Base-by-base conservation (phyloP, 2,329 filamentous ascomycete genomes). In the Scedosporium dehoogii region DNA sequence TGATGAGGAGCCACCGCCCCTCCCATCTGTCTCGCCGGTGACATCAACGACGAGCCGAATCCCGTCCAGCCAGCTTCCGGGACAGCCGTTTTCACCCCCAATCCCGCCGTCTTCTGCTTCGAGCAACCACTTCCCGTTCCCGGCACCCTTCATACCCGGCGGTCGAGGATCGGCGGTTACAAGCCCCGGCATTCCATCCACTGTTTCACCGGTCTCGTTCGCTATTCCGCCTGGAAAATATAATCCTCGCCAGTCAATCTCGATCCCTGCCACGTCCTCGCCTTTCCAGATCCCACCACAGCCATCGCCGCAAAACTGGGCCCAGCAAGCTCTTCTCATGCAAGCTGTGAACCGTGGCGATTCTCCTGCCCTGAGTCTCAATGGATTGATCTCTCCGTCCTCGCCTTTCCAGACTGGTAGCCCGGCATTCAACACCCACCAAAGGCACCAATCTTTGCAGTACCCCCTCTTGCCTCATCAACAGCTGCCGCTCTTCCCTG, bases 31-130 rank as follows among this genome's bases (percentile, higher is more conserved):
- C 66, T 93, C 91, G 14, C 87, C 87, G 9, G 84, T 78, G n/a
- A 79, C 79, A 3, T 81, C 83, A 9, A 78, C 81, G 59, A 78
- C 87, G 66, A 88, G 85, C 69, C 80, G 88, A 63, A 88, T 89
- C 69, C 79, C 85, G 23, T 92, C 91, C 7, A 85, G 84, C 55
- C 87, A 90, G 67, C 90, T 91, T 70, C 88, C 90, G 4, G 82
- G 87, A 6, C 77, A 93, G 59, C 85, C 91, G 4, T 92, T 93
- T 70, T 96, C 92, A 23, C 92, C 93, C 9, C 91, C 92, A 1
- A 76, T 96, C 27, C 90, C 90, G 21, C 86, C 91, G 0, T 87
- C 86, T 0, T 96, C 92, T 33, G 89, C 87, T 12, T 85, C 84
- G 38, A 93, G 90, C 75, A 88, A 85, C 65, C 85, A 85, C 56